Base-by-base conservation (phyloP, 2,329 filamentous ascomycete genomes). In the Monilinia vaccinii-corymbosi region DNA sequence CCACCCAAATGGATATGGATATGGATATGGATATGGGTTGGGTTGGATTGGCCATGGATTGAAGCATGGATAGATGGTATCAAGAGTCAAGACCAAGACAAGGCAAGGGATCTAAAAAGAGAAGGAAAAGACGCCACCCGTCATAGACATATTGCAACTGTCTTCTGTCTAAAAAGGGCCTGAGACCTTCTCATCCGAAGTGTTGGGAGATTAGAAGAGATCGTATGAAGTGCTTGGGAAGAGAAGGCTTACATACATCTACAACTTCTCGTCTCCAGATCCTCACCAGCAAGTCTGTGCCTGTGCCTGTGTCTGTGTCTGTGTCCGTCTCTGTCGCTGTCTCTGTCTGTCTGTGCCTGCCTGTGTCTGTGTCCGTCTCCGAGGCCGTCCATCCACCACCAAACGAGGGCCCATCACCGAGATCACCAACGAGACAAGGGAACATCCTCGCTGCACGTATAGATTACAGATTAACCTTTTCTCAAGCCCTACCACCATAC, bases 71-170 rank as follows among this genome's bases (percentile, higher is more conserved):
- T 31, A 1, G 10, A n/a, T 40, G 31, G 25, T 28, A 28, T 28
- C 25, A 28, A n/a, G n/a, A n/a, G n/a, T n/a, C n/a, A n/a, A n/a
- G n/a, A n/a, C n/a, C n/a, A n/a, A 28, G 25, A 28, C 25, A 28
- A 28, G 25, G 40, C 42, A 25, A 13, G 42, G 42, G 23, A 45
- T 45, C 42, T 45, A 14, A 25, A 10, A 45, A 45, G 42, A 45
- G 21, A 25, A 45, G 16, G 21, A 38, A 38, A 16, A 34, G n/a
- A n/a, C 31, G 18, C 18, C 51, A 38, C 51, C 51, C 44, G 23
- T 53, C 50, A 42, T 53, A 53, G 38, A 53, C 50, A 44, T 18
- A 18, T 53, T 53, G 50, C 42, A 53, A 53, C 44, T 44, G 25
- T 3, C 25, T 3, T 31, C 11, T 52, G 25, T 21, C 31, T 32